Evolutionary conservation across 176 grass and related monocot genomes (phyloP).

Genomic region (sorghum (Sorghum bicolor)): Sorghum_bicolor_NCBIv3 NC_012872.2:52001001-52001500

Average conservation of each 20-base stretch:
- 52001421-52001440: constrained; percentile 15
- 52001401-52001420: constrained; percentile 7
- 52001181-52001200: not conserved
- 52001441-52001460: not conserved
- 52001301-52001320: not conserved
- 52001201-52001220: not conserved
- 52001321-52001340: not conserved
- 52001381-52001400: not conserved
- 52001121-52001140: not conserved
- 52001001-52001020: too few relatives aligned
- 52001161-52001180: not conserved
- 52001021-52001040: too few relatives aligned
- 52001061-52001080: too few relatives aligned
- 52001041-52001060: too few relatives aligned
- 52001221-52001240: not conserved
- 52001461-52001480: not conserved
- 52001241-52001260: not conserved
- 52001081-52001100: too few relatives aligned
- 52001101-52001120: not conserved
- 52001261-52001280: not conserved
- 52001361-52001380: not conserved
- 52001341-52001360: not conserved
- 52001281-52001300: not conserved
- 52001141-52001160: not conserved
- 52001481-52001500: not conserved